Conservation (phyloP, 73 alveolate species). For the Uronychia setigera region DNA sequence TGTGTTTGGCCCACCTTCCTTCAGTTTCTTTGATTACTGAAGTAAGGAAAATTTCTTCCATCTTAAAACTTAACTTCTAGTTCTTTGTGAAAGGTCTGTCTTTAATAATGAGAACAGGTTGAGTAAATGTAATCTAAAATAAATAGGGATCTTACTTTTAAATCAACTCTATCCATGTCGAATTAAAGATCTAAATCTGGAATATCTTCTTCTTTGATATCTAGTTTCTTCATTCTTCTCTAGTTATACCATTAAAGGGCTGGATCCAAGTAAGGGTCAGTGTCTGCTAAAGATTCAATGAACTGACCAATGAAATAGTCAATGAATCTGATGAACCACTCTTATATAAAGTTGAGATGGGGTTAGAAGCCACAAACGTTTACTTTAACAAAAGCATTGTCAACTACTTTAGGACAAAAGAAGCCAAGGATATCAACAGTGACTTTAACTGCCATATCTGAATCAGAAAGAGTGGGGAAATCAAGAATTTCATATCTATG, state of each 20-base stretch:
- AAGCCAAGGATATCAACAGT: neutral
- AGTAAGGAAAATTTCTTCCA: neutral
- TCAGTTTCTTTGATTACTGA: neutral
- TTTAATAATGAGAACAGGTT: no score
- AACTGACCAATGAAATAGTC: slow-evolving; percentile 32
- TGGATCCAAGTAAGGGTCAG: slow-evolving; percentile 32
- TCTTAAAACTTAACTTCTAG: neutral
- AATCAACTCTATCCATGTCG: neutral
- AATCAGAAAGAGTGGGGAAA: neutral
- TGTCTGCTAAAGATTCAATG: slow-evolving; percentile 5
- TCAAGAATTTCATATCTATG: neutral
- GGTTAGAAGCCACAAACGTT: neutral
- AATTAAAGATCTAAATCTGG: neutral
- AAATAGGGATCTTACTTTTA: neutral
- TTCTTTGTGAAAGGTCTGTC: neutral
- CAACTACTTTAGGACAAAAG: neutral
- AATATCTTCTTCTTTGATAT: neutral
- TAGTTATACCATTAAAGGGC: neutral
- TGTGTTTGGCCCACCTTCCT: neutral
- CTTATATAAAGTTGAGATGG: slow-evolving; percentile 17
- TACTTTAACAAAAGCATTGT: neutral
- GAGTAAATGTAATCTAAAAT: no score
- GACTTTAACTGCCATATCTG: neutral
- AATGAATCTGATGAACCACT: slow-evolving; percentile 25
- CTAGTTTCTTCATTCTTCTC: neutral